Evolutionary conservation across 345 rosid species (phyloP).

Genomic region (Eucalyptus marginata): DNA sequence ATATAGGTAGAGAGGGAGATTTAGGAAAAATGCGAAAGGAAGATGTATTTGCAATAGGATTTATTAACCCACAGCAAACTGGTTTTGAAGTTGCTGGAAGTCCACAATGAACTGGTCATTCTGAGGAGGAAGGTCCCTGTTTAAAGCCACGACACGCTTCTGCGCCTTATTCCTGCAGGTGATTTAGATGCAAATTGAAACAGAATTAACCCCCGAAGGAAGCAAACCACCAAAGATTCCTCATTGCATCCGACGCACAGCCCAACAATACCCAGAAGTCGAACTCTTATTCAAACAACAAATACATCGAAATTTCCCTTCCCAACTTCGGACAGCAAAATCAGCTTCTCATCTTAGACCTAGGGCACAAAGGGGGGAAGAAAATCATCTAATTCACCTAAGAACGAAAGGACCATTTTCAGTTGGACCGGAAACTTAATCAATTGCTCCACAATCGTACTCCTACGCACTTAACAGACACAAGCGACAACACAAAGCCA

Average conservation of each 20-base stretch:
- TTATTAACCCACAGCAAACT: slow-evolving; percentile 38
- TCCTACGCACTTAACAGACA: not conserved
- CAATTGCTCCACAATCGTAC: not conserved
- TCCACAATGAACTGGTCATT: slow-evolving; percentile 85
- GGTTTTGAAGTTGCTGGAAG: slow-evolving; percentile 78
- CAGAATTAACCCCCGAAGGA: not conserved
- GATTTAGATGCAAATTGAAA: not conserved
- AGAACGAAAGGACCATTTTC: not conserved
- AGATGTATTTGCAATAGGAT: not conserved
- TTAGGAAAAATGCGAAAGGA: not conserved
- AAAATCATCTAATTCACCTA: not conserved
- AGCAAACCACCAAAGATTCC: not conserved
- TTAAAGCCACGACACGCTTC: slow-evolving; percentile 78
- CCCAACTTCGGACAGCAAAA: not conserved
- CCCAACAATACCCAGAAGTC: not conserved
- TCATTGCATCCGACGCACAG: not conserved
- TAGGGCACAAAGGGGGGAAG: not conserved
- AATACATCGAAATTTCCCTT: not conserved
- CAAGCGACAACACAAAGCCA: not conserved
- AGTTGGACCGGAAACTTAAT: not conserved
- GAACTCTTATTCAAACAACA: not conserved
- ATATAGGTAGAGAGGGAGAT: not conserved
- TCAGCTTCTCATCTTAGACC: not conserved
- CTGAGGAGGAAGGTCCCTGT: slow-evolving; percentile 78
- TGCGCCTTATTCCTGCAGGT: slow-evolving; percentile 67